A percentile compares a stretch with the other conserved stretches of the same genome.
These are phyloP conservation scores for Neolentinus lepideus DNA, from an alignment of 1,284 basidiomycete species.

Conservation along the genomic window DNA sequence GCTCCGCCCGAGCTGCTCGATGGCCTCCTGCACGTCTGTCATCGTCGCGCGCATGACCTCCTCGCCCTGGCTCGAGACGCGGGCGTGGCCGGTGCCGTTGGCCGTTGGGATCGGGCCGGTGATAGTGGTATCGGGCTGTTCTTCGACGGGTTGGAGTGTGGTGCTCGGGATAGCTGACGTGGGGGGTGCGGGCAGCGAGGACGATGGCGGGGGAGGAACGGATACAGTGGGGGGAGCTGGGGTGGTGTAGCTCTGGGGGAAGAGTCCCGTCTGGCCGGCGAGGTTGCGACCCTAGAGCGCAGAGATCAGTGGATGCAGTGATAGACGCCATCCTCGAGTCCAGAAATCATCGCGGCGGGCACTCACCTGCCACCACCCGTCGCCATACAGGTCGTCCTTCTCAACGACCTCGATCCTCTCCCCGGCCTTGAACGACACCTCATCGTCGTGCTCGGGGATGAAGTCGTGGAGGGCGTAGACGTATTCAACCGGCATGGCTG, in stretches of 20 bases:
- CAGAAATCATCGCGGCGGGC: slow-evolving; percentile 2
- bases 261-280: slow-evolving; percentile 79
- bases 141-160: slow-evolving; percentile 33
- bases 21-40: slow-evolving; percentile 83
- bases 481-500: slow-evolving; percentile 34
- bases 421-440: slow-evolving; percentile 82
- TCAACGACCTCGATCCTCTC: slow-evolving; percentile 89
- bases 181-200: slow-evolving; percentile 6
- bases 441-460: slow-evolving; percentile 88
- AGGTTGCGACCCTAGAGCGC: slow-evolving; percentile 73
- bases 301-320: slow-evolving; percentile 3
- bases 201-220: slow-evolving; percentile 15
- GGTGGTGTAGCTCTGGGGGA: slow-evolving; percentile 88
- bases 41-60: slow-evolving; percentile 80
- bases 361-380: slow-evolving; percentile 99
- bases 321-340: not conserved
- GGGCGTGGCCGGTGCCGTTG: slow-evolving; percentile 15
- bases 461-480: slow-evolving; percentile 87
- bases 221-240: slow-evolving; percentile 36
- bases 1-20: slow-evolving; percentile 63
- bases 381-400: slow-evolving; percentile 89
- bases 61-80: slow-evolving; percentile 23
- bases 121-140: slow-evolving; percentile 29
- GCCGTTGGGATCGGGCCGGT: slow-evolving; percentile 11
- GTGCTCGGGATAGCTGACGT: slow-evolving; percentile 4